Percentiles rank a stretch among this genome's conserved stretches.
phyloP scores from a whole-genome alignment of 768 basidiomycete genomes.

The Thelephora aurantiotincta region DNA sequence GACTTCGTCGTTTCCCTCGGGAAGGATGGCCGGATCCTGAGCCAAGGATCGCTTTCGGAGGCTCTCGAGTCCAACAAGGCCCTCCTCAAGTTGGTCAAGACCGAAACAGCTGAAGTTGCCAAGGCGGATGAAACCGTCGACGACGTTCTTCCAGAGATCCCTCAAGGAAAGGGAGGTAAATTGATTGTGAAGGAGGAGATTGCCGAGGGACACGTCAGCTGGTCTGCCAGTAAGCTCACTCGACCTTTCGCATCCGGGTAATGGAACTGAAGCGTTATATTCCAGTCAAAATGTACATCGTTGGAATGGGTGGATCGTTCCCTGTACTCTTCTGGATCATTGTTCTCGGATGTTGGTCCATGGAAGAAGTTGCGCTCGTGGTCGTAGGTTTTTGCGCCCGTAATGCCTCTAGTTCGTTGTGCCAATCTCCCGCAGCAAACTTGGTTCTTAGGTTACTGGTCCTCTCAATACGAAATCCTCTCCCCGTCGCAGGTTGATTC shows the following conservation, averaged over 20 bases:
- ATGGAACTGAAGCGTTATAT: background rate
- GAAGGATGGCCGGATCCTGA: slow-evolving; percentile 32
- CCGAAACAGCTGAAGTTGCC: slow-evolving; percentile 11
- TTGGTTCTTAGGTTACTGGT: slow-evolving; percentile 24
- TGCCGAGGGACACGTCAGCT: slow-evolving; percentile 21
- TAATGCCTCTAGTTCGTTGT: background rate
- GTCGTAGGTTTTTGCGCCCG: background rate
- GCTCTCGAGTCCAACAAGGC: slow-evolving; percentile 26
- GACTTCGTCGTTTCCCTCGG: slow-evolving; percentile 41
- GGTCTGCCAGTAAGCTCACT: slow-evolving; percentile 17
- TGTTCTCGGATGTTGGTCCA: too few relatives aligned
- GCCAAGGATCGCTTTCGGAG: slow-evolving; percentile 33
- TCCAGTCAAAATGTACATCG: slow-evolving; percentile 18
- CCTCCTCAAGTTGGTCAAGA: slow-evolving; percentile 14
- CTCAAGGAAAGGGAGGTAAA: slow-evolving; percentile 14
- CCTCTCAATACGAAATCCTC: slow-evolving; percentile 17
- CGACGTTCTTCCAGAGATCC: slow-evolving; percentile 6
- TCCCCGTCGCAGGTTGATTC: background rate
- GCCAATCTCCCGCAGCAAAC: slow-evolving; percentile 9
- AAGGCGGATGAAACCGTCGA: slow-evolving; percentile 12
- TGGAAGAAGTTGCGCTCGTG: background rate
- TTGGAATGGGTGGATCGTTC: slow-evolving; percentile 13
- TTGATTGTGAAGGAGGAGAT: slow-evolving; percentile 24
- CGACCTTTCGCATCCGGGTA: background rate
- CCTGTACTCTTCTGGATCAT: slow-evolving; percentile 15